Percentiles rank a stretch among this genome's conserved stretches.
Conservation (phyloP, 495 filamentous ascomycete genomes). For the Hypoxylon trugodes region DNA sequence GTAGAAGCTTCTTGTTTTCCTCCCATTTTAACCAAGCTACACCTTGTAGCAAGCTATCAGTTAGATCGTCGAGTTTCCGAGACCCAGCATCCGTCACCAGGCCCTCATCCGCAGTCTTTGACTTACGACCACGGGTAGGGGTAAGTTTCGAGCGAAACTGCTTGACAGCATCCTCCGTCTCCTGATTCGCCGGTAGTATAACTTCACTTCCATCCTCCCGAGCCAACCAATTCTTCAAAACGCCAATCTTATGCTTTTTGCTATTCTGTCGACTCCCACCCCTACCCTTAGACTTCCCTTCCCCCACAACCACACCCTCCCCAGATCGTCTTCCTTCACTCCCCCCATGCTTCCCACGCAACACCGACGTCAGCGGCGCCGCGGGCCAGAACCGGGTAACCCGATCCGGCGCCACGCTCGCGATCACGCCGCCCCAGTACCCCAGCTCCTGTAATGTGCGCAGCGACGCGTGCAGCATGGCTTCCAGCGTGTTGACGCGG, state of each 20-base stretch:
- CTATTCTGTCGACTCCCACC: constrained; percentile 43
- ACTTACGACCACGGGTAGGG: constrained; percentile 37
- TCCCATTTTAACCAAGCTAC: constrained; percentile 89
- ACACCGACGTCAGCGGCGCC: neutral
- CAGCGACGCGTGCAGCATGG: constrained; percentile 85
- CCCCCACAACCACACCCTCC: constrained; percentile 8
- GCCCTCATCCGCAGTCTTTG: constrained; percentile 27
- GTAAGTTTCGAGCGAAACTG: constrained; percentile 59
- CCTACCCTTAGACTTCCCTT: constrained; percentile 33
- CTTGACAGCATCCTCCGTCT: constrained; percentile 49
- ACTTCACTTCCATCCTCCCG: constrained; percentile 28
- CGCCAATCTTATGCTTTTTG: constrained; percentile 72
- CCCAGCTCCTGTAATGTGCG: constrained; percentile 60
- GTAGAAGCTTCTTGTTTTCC: constrained; percentile 64
- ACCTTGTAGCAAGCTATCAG: constrained; percentile 88
- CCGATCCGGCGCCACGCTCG: constrained; percentile 49
- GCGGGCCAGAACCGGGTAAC: constrained; percentile 51
- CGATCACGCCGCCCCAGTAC: constrained; percentile 48
- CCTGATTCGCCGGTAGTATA: constrained; percentile 47
- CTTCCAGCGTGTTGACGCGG: constrained; percentile 88
- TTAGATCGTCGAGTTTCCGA: constrained; percentile 87
- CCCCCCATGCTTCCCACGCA: neutral
- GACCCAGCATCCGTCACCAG: constrained; percentile 38
- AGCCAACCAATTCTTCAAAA: constrained; percentile 66
- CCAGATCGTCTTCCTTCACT: neutral